Percentiles rank a stretch among this genome's conserved stretches.
Evolutionary conservation across 495 filamentous ascomycete genomes (phyloP).

Genomic region (Pyrenopolyporus hunteri): DNA sequence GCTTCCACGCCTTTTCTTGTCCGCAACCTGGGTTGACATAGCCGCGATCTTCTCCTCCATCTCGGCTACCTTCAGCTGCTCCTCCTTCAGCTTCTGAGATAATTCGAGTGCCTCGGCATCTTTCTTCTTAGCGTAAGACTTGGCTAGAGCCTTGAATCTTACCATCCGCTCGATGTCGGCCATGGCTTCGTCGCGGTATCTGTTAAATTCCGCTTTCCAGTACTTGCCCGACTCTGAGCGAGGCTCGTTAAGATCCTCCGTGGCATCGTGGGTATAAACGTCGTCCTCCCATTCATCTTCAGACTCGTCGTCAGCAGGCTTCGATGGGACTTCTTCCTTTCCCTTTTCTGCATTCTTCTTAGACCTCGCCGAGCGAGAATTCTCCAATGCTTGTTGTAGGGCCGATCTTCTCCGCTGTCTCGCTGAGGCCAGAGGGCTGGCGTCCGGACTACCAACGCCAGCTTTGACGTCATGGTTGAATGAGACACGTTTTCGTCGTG

Average conservation of each 20-base stretch:
- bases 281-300: constrained; percentile 54
- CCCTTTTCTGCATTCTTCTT: constrained; percentile 29
- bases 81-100: constrained; percentile 71
- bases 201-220: constrained; percentile 91
- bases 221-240: constrained; percentile 85
- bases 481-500: constrained; percentile 86
- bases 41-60: constrained; percentile 67
- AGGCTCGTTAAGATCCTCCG: constrained; percentile 78
- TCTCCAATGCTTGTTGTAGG: constrained; percentile 62
- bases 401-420: constrained; percentile 50
- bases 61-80: constrained; percentile 60
- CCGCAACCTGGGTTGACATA: constrained; percentile 60
- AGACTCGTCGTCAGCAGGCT: constrained; percentile 42
- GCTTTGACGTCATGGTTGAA: constrained; percentile 69
- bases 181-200: constrained; percentile 79
- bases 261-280: constrained; percentile 62
- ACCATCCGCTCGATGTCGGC: constrained; percentile 78
- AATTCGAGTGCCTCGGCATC: constrained; percentile 79
- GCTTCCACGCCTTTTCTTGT: constrained; percentile 44
- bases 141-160: constrained; percentile 81
- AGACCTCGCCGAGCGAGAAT: constrained; percentile 44
- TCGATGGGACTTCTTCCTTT: constrained; percentile 29
- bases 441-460: constrained; percentile 59
- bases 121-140: constrained; percentile 88
- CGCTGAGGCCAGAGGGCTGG: constrained; percentile 61